A percentile compares a stretch with the other conserved stretches of the same genome.
Evolutionary conservation across 2,329 filamentous ascomycete genomes (phyloP).

Genomic region (Alternaria atra): DNA sequence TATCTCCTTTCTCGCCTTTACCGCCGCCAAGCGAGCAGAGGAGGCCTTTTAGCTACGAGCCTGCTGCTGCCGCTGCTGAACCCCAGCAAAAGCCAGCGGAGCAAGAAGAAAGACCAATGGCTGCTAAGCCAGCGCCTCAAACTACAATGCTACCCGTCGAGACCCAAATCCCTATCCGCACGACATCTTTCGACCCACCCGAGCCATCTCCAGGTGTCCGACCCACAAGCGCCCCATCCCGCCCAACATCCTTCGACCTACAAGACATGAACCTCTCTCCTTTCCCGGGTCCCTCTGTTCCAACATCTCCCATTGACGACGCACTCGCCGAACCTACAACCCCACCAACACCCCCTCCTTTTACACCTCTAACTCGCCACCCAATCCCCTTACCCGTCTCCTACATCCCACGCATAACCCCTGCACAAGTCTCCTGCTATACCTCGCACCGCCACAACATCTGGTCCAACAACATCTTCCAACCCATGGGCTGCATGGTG

Average conservation of each 20-base stretch:
- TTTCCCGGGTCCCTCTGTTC: conserved; percentile 11
- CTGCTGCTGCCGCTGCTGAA: conserved; percentile 2
- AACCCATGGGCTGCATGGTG: conserved; percentile 49
- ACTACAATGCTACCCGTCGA: conserved; percentile 9
- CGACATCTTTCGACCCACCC: conserved; percentile 22
- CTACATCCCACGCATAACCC: conserved; percentile 41
- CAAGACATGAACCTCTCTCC: conserved; percentile 11
- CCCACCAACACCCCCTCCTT: conserved; percentile 13
- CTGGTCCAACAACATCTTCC: conserved; percentile 43
- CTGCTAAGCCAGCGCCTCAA: conserved; percentile 8
- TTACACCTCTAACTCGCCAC: conserved; percentile 33
- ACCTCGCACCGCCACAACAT: conserved; percentile 38
- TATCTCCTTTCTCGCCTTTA: conserved; percentile 36
- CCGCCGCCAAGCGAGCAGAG: conserved; percentile 24
- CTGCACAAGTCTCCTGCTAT: conserved; percentile 45
- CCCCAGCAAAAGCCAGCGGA: conserved; percentile 8
- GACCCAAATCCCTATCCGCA: conserved; percentile 9
- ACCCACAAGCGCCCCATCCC: conserved; percentile 6
- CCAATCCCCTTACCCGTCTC: conserved; percentile 21
- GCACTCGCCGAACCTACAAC: background rate
- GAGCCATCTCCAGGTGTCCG: conserved; percentile 2
- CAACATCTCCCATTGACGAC: conserved; percentile 11
- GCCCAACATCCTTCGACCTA: conserved; percentile 4
- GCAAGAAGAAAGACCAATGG: conserved; percentile 3
- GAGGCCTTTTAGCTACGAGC: conserved; percentile 42